Evolutionary conservation across 345 rosid species (phyloP).

Genomic region (Erodium maritimum): DNA sequence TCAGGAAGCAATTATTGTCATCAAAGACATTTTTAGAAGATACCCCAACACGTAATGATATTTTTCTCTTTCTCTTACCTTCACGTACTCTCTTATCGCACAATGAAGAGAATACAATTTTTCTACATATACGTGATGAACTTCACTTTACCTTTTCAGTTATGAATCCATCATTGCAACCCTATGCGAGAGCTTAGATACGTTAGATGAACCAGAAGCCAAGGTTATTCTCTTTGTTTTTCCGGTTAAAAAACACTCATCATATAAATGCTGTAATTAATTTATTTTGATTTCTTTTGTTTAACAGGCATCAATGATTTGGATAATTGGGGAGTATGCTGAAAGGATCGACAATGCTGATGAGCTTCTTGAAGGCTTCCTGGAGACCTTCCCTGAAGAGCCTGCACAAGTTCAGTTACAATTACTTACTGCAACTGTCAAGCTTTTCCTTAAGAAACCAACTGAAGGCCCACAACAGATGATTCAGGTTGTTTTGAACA

Average conservation of each 20-base stretch:
- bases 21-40: slow-evolving; percentile 98
- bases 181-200: slow-evolving; percentile 86
- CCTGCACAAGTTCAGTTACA: slow-evolving; percentile 99
- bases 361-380: slow-evolving; percentile 97
- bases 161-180: slow-evolving; percentile 92
- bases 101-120: not conserved
- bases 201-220: slow-evolving; percentile 93
- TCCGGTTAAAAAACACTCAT: not conserved
- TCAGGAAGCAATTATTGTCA: slow-evolving; percentile 98
- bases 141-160: slow-evolving; percentile 26
- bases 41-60: slow-evolving; percentile 82
- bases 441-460: slow-evolving; percentile 94
- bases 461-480: slow-evolving; percentile 99
- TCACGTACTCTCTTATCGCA: slow-evolving; percentile 3
- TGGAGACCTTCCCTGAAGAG: slow-evolving; percentile 98
- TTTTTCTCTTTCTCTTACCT: slow-evolving; percentile 6
- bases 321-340: slow-evolving; percentile 99
- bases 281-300: not conserved
- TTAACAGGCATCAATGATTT: slow-evolving; percentile 92
- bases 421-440: slow-evolving; percentile 98
- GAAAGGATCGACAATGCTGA: slow-evolving; percentile 99
- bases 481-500: slow-evolving; percentile 99
- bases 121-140: not conserved
- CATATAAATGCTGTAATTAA: not conserved
- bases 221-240: slow-evolving; percentile 46